Percentiles rank a stretch among this genome's conserved stretches.
phyloP scores from a whole-genome alignment of 352 stramenopile genomes.

The Globisporangium viniferum region DNA sequence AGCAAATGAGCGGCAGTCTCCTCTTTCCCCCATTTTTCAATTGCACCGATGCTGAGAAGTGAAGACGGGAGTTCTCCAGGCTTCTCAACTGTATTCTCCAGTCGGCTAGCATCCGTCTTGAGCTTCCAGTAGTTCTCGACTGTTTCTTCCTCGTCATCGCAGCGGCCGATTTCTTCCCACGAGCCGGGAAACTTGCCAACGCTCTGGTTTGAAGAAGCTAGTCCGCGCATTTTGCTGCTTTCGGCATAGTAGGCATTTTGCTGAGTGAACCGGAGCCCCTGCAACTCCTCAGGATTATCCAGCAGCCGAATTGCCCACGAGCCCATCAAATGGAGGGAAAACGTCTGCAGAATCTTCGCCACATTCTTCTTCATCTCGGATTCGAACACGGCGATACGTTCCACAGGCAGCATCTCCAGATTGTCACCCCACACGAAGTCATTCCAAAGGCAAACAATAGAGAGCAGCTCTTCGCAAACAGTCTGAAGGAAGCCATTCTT shows the following conservation, averaged over 20 bases:
- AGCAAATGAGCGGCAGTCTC: constrained; percentile 31
- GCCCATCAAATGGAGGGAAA: constrained; percentile 53
- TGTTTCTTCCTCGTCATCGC: constrained; percentile 25
- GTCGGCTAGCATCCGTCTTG: constrained; percentile 20
- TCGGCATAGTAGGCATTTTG: constrained; percentile 75
- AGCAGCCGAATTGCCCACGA: constrained; percentile 49
- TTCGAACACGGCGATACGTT: constrained; percentile 62
- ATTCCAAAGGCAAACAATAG: constrained; percentile 74
- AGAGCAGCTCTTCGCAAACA: constrained; percentile 75
- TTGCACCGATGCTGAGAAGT: constrained; percentile 21
- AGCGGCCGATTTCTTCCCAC: neutral
- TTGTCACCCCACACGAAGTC: constrained; percentile 75
- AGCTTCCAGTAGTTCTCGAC: constrained; percentile 43
- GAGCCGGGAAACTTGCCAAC: neutral
- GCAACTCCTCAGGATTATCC: constrained; percentile 42
- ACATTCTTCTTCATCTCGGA: constrained; percentile 53
- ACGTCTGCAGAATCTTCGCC: constrained; percentile 55
- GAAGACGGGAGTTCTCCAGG: neutral
- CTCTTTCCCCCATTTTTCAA: constrained; percentile 33
- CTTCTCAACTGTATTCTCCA: constrained; percentile 10
- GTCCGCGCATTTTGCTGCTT: constrained; percentile 23
- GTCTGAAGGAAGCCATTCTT: constrained; percentile 48
- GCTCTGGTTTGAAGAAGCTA: constrained; percentile 8
- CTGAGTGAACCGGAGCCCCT: constrained; percentile 58
- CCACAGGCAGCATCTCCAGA: constrained; percentile 38